phyloP scores from a whole-genome alignment of 2,329 filamentous ascomycete species.

The Fusarium sp. region DNA sequence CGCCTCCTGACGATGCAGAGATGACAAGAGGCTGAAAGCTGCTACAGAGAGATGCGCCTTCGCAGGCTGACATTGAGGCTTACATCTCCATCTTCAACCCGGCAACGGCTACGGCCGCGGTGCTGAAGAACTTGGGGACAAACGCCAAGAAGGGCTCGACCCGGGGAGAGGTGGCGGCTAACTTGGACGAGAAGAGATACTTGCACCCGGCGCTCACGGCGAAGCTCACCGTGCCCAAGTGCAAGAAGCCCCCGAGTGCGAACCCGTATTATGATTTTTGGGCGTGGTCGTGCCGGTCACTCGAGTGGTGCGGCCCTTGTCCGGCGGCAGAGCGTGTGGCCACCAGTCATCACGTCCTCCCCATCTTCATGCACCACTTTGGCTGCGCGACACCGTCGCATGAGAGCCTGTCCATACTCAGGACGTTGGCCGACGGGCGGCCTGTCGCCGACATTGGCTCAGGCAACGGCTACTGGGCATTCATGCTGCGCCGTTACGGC shows the following conservation, averaged over 20 bases:
- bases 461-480: constrained; percentile 81
- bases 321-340: constrained; percentile 61
- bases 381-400: constrained; percentile 77
- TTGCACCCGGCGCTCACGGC: constrained; percentile 56
- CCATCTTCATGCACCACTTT: constrained; percentile 82
- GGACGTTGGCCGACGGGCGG: constrained; percentile 62
- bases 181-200: constrained; percentile 65
- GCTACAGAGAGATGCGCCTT: constrained; percentile 57
- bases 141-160: constrained; percentile 74
- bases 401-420: constrained; percentile 71
- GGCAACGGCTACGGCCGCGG: constrained; percentile 66
- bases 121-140: constrained; percentile 70
- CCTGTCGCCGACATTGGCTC: constrained; percentile 74
- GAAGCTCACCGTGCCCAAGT: constrained; percentile 57
- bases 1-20: not conserved
- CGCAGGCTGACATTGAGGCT: constrained; percentile 68
- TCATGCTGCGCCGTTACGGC: constrained; percentile 72
- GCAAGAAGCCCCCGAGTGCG: constrained; percentile 54
- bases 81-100: constrained; percentile 76
- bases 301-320: constrained; percentile 74
- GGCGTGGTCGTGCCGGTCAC: constrained; percentile 69
- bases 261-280: constrained; percentile 79
- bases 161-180: constrained; percentile 64
- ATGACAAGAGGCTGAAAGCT: constrained; percentile 20
- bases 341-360: constrained; percentile 74